Evolutionary conservation across 768 basidiomycete species (phyloP).

Genomic region (Calvatia gigantea): DNA sequence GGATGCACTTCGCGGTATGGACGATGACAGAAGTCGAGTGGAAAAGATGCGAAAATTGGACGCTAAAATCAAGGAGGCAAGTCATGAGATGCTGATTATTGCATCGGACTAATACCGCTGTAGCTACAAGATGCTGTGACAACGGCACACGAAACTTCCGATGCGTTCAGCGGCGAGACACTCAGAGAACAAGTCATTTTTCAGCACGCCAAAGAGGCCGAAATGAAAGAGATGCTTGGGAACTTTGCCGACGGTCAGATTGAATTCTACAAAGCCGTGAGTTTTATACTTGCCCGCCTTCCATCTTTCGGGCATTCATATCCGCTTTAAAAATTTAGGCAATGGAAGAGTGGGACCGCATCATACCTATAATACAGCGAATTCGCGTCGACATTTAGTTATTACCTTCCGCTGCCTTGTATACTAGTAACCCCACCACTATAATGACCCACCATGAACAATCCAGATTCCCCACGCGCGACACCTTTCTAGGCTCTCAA

Average conservation of each 20-base stretch:
- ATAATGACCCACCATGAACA: constrained; percentile 16
- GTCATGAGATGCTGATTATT: constrained; percentile 16
- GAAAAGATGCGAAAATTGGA: constrained; percentile 94
- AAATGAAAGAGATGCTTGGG: constrained; percentile 95
- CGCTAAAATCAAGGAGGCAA: constrained; percentile 90
- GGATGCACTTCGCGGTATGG: constrained; percentile 86
- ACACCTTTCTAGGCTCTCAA: constrained; percentile 76
- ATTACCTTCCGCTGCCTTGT: constrained; percentile 19
- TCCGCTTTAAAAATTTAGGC: constrained; percentile 40
- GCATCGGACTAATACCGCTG: constrained; percentile 9
- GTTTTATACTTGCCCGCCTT: constrained; percentile 7
- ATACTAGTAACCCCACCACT: constrained; percentile 20
- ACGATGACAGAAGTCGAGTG: constrained; percentile 89
- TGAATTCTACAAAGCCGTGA: constrained; percentile 85
- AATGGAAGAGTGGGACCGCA: constrained; percentile 97
- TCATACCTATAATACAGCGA: constrained; percentile 89
- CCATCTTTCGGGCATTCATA: background rate
- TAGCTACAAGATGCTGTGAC: constrained; percentile 97
- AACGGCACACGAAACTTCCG: constrained; percentile 91
- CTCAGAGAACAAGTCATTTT: constrained; percentile 88
- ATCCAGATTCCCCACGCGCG: constrained; percentile 27
- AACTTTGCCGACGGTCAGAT: constrained; percentile 93
- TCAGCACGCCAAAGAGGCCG: constrained; percentile 85
- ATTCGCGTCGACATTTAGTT: constrained; percentile 87
- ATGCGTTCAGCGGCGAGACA: constrained; percentile 95